Evolutionary conservation across 2,329 filamentous ascomycete species (phyloP), one percentile per base, ranked within the genome.

Genomic region (Alternaria arborescens): DNA sequence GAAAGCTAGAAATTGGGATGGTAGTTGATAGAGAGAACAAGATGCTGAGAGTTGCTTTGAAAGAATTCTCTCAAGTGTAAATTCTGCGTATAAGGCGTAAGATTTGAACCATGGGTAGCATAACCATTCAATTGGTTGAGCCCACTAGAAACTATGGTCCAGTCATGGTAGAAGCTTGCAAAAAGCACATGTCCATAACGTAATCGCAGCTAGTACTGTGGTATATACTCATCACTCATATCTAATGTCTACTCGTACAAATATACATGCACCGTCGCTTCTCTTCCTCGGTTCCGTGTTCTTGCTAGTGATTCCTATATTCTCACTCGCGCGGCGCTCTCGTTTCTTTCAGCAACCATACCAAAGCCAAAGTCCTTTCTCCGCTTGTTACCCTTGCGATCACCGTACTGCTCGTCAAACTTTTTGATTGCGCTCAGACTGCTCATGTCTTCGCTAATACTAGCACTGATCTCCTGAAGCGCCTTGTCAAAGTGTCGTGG

Each of bases 401-500:
- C 93, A 26, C 95, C 94, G 77, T 94, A 99, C 77, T 94, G 91
- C 80, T 97, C 92, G 75, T 99, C 95, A 74, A 98, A 99, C 80
- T 96, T 96, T 70, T 92, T 87, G 71, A 99, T 97, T 12, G 92
- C 91, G 66, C 88, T 87, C 64, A 99, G 82, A 32, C 88, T 92
- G 50, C 88, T 85, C 94, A 97, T 98, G 73, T 99, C 94, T 78
- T 97, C 94, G 70, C 88, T 94, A 67, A 97, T 94, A 71, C 92
- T 96, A 0, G 95, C 93, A 57, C 90, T 92, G 68, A 99, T 97
- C 78, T 98, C 94, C 71, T 88, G 86, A 71, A 97, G 84, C 2
- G 93, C 95, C 67, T 88, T 90, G 16, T 94, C 91, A 73, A 99
- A 98, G 79, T 99, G 95, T 2, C 83, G 78, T 22, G 81, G 79